phyloP scores from a whole-genome alignment of 306 rosid genomes.

The Comarum palustre region DNA sequence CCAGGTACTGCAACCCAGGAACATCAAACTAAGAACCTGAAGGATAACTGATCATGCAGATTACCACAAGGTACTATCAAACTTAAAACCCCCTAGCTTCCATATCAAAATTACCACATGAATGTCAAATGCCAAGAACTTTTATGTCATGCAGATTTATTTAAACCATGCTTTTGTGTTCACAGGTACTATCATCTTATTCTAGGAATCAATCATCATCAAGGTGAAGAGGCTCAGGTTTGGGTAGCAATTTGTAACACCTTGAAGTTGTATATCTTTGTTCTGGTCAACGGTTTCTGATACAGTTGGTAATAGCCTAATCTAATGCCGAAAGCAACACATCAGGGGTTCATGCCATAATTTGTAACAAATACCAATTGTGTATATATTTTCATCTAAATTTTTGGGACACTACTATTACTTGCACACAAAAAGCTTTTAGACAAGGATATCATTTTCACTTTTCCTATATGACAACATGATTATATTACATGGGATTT shows the following conservation, averaged over 20 bases:
- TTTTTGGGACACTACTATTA: not conserved
- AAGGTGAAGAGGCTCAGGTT: slow-evolving; percentile 47
- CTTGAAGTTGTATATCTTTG: not conserved
- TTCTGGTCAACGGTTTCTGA: not conserved
- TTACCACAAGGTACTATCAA: too few species aligned
- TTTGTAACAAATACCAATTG: not conserved
- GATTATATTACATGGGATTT: slow-evolving; percentile 8
- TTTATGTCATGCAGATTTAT: not conserved
- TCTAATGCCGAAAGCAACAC: slow-evolving; percentile 2
- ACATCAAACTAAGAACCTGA: not conserved
- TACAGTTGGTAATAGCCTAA: not conserved
- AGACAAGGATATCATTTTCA: not conserved
- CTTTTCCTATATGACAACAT: slow-evolving; percentile 2
- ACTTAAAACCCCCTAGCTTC: not conserved
- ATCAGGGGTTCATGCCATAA: not conserved
- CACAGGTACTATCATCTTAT: slow-evolving; percentile 84
- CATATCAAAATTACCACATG: not conserved
- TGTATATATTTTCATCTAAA: not conserved
- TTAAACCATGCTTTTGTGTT: slow-evolving; percentile 8
- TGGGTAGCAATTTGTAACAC: not conserved
- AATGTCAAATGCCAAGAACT: not conserved
- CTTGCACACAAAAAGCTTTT: not conserved
- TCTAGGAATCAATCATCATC: slow-evolving; percentile 45
- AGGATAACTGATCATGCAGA: not conserved
- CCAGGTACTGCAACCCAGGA: slow-evolving; percentile 49